Conservation (phyloP, 768 basidiomycete species). For the Termitomyces sp. region DNA sequence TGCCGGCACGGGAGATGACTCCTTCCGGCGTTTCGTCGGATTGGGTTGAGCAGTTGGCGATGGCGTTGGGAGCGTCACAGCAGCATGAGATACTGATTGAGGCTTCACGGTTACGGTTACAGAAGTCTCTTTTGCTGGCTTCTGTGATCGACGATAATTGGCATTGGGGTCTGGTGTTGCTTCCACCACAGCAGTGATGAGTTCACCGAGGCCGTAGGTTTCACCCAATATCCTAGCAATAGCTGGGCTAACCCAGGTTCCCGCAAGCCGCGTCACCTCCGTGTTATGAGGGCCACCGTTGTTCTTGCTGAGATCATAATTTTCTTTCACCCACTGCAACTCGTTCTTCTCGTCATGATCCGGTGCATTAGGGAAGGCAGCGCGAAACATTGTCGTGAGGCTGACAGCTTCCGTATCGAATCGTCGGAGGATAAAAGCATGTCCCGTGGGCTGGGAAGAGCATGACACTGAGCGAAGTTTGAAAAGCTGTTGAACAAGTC, state of each 20-base stretch:
- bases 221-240: slow-evolving; percentile 65
- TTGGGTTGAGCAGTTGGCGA: slow-evolving; percentile 34
- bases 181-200: slow-evolving; percentile 61
- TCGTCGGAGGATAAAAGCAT: slow-evolving; percentile 91
- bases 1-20: slow-evolving; percentile 46
- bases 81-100: slow-evolving; percentile 13
- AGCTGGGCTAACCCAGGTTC: slow-evolving; percentile 74
- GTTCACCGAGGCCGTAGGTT: slow-evolving; percentile 53
- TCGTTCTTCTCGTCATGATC: slow-evolving; percentile 77
- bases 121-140: slow-evolving; percentile 10
- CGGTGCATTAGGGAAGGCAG: slow-evolving; percentile 79
- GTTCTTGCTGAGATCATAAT: slow-evolving; percentile 68
- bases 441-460: slow-evolving; percentile 53
- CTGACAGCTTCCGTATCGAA: slow-evolving; percentile 92
- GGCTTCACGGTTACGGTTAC: slow-evolving; percentile 17
- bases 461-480: slow-evolving; percentile 13
- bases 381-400: slow-evolving; percentile 94
- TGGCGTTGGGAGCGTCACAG: slow-evolving; percentile 33
- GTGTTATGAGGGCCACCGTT: slow-evolving; percentile 65
- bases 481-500: slow-evolving; percentile 6
- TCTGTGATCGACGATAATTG: slow-evolving; percentile 68
- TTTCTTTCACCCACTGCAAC: slow-evolving; percentile 77
- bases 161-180: slow-evolving; percentile 74
- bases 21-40: slow-evolving; percentile 61
- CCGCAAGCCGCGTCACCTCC: slow-evolving; percentile 71